Evolutionary conservation across 495 filamentous ascomycete genomes (phyloP), one percentile per base, ranked within the genome.

Genomic region (Hyaloscypha bicolor): DNA sequence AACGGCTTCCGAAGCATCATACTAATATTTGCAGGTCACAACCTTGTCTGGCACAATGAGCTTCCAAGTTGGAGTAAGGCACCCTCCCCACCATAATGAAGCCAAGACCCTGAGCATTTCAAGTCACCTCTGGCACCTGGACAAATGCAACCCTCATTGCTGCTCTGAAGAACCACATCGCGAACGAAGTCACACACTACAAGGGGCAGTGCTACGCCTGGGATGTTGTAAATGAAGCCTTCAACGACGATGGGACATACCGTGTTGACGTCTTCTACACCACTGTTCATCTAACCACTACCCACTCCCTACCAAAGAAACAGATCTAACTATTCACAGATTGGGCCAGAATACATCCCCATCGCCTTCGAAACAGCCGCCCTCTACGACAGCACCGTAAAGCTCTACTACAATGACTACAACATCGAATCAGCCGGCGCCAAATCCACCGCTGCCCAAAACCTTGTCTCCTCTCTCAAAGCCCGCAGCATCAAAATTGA

Each of bases 351-450:
- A 63, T 91, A 81, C 73, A 80, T 88, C 67, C 77, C 76, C 16
- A 84, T 88, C 55, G 86, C 87, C 48, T 87, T 89, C 76, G 9
- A 42, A 6, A 59, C 66, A 9, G 83, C 83, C 5, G 80, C 82
- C 22, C 78, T 79, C 14, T 81, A 78, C 4, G 87, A 90, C 71
- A 86, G 83, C 0, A 61, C 73, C 19, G 83, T 85, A 6, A 90
- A 90, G 77, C 81, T 90, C 25, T 90, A 89, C 72, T 88, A 87
- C 79, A 90, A 90, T 72, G 86, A 89, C 68, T 91, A 90, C 78
- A 89, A 86, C 77, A 85, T 88, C 71, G 88, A 90, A 73, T 79
- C 72, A 5, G 77, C 79, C 6, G 79, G 82, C 6, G 68, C 77
- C 55, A 85, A 88, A 72, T 75, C 80, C 39, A 78, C 77, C 0